Percentiles rank a stretch among this genome's conserved stretches.
These are phyloP conservation scores for Toxicodendron radicans DNA, from an alignment of 345 rosid species.

Conservation along the genomic window DNA sequence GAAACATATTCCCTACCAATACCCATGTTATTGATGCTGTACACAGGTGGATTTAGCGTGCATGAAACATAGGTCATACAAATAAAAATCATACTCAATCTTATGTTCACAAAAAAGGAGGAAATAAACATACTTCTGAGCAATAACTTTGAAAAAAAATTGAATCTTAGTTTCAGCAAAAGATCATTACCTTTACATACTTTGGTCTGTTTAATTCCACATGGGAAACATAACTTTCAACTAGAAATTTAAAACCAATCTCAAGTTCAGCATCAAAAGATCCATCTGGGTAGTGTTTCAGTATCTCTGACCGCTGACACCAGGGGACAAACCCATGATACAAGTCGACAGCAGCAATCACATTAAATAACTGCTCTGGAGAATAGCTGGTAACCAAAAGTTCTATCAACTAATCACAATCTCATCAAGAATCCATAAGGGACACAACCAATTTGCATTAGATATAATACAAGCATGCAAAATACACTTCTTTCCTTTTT, in stretches of 20 bases:
- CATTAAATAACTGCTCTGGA: constrained; percentile 88
- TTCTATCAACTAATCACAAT: neutral
- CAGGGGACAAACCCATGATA: constrained; percentile 97
- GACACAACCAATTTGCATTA: neutral
- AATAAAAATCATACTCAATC: neutral
- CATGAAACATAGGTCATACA: neutral
- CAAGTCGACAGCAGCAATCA: constrained; percentile 96
- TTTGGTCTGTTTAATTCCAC: constrained; percentile 70
- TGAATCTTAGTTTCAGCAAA: neutral
- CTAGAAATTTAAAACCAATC: constrained; percentile 93
- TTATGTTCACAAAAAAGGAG: neutral
- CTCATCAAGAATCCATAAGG: neutral
- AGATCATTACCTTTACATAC: constrained; percentile 58
- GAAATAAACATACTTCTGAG: neutral
- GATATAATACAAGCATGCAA: neutral
- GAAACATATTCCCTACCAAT: neutral
- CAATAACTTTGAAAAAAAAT: neutral
- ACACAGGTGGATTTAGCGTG: neutral
- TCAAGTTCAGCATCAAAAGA: constrained; percentile 94
- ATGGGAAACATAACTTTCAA: constrained; percentile 91
- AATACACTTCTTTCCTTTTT: neutral
- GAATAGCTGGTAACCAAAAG: constrained; percentile 54
- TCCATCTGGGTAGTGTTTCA: constrained; percentile 73
- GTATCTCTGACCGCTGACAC: constrained; percentile 94
- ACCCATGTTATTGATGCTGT: neutral